Percentiles rank a stretch among this genome's conserved stretches.
Evolutionary conservation across 2,329 filamentous ascomycete species (phyloP).

Genomic region (Diaporthe citri): DNA sequence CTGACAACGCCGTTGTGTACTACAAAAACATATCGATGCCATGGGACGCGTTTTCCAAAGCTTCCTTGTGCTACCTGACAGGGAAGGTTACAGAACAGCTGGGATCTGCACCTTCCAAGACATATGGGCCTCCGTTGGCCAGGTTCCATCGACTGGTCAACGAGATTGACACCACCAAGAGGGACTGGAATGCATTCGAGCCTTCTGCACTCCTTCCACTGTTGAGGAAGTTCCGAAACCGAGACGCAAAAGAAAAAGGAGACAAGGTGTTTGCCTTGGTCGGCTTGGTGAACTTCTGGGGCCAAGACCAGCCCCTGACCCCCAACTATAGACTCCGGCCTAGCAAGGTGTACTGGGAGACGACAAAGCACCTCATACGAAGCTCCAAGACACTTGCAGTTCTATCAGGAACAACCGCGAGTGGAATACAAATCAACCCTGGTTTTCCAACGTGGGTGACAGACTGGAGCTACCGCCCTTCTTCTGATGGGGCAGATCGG

Average conservation of each 20-base stretch:
- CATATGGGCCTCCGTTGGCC: background rate
- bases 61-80: background rate
- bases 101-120: background rate
- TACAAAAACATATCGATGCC: conserved; percentile 32
- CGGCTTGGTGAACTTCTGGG: conserved; percentile 17
- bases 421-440: background rate
- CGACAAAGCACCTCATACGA: conserved; percentile 5
- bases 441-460: conserved; percentile 22
- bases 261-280: conserved; percentile 29
- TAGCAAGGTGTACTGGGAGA: conserved; percentile 16
- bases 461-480: conserved; percentile 22
- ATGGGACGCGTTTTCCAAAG: conserved; percentile 23
- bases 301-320: background rate
- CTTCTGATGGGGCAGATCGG: conserved; percentile 3
- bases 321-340: background rate
- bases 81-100: conserved; percentile 6
- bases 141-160: conserved; percentile 16
- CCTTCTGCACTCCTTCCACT: conserved; percentile 14
- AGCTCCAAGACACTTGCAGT: conserved; percentile 1
- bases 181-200: background rate
- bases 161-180: conserved; percentile 23
- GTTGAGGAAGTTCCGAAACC: conserved; percentile 17
- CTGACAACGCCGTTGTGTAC: background rate
- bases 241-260: conserved; percentile 11
- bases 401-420: conserved; percentile 1